phyloP scores from a whole-genome alignment of 305 asterid genomes.

The Plantago coronopus region DNA sequence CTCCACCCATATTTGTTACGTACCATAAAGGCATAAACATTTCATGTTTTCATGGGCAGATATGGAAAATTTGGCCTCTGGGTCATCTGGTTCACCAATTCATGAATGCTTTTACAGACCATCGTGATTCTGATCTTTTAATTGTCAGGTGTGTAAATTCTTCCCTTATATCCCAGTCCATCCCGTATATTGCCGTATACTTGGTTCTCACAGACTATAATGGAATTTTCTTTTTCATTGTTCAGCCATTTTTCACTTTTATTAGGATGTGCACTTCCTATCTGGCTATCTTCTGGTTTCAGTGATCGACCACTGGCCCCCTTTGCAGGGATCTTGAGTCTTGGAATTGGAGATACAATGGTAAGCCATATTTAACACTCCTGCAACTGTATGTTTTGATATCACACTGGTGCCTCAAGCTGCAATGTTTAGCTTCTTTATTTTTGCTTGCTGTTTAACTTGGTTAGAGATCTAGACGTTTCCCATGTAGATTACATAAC shows the following conservation, averaged over 20 bases:
- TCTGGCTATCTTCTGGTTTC: constrained; percentile 81
- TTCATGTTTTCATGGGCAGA: constrained; percentile 37
- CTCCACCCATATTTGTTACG: background rate
- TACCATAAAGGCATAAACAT: constrained; percentile 16
- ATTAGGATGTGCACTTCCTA: constrained; percentile 96
- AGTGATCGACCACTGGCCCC: constrained; percentile 92
- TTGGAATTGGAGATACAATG: constrained; percentile 99
- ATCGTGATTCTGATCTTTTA: constrained; percentile 96
- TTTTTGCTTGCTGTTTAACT: background rate
- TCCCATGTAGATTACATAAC: background rate
- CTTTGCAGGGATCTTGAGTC: constrained; percentile 96
- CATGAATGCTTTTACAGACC: constrained; percentile 98
- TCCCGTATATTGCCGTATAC: no score
- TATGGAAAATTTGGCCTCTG: constrained; percentile 94
- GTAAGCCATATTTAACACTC: constrained; percentile 34
- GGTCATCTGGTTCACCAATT: constrained; percentile 83
- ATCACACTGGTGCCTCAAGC: constrained; percentile 8
- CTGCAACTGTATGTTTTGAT: background rate
- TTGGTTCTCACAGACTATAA: constrained; percentile 5
- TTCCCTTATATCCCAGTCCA: no score
- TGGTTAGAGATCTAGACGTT: background rate
- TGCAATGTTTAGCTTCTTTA: constrained; percentile 4
- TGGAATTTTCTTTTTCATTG: constrained; percentile 18
- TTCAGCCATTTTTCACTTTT: constrained; percentile 89
- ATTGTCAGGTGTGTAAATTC: constrained; percentile 62